These are phyloP conservation scores for Citrus mangshanensis DNA, from an alignment of 345 rosid species.

Conservation along the genomic window DNA sequence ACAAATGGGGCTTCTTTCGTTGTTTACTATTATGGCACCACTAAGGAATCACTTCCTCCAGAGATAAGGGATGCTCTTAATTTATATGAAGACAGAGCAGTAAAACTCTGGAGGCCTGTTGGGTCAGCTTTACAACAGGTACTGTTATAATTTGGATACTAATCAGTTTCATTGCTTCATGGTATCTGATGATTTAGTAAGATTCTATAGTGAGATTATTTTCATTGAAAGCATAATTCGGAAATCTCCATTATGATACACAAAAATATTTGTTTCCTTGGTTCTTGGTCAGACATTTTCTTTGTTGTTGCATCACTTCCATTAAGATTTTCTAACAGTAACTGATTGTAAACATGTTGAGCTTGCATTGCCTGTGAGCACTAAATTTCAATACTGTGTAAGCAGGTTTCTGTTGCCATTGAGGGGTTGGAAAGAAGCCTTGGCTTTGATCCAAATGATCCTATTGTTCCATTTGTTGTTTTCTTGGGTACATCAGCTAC, in stretches of 20 bases:
- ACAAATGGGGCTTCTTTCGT: constrained; percentile 61
- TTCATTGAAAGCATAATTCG: background rate
- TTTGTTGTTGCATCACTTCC: constrained; percentile 1
- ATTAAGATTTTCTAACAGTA: background rate
- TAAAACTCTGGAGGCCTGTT: constrained; percentile 48
- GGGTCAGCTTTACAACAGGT: constrained; percentile 75
- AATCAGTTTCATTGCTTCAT: constrained; percentile 1
- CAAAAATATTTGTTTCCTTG: background rate
- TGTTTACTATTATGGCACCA: constrained; percentile 63
- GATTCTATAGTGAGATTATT: background rate
- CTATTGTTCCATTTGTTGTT: constrained; percentile 64
- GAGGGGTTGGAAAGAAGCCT: constrained; percentile 68
- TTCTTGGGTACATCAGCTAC: constrained; percentile 63
- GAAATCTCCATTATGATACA: background rate
- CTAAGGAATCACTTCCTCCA: constrained; percentile 73
- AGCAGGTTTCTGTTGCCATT: constrained; percentile 50
- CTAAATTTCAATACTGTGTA: constrained; percentile 9
- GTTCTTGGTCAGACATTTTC: constrained; percentile 5
- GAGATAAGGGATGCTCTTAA: constrained; percentile 52
- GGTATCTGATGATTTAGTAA: background rate
- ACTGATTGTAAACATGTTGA: constrained; percentile 3
- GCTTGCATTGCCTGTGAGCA: background rate
- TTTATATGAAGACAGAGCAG: constrained; percentile 67
- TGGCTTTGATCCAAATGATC: constrained; percentile 88
- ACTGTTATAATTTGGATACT: constrained; percentile 20